Evolutionary conservation across 352 stramenopile genomes (phyloP), one percentile per base, ranked within the genome.

Genomic region (Peronospora destructor): DNA sequence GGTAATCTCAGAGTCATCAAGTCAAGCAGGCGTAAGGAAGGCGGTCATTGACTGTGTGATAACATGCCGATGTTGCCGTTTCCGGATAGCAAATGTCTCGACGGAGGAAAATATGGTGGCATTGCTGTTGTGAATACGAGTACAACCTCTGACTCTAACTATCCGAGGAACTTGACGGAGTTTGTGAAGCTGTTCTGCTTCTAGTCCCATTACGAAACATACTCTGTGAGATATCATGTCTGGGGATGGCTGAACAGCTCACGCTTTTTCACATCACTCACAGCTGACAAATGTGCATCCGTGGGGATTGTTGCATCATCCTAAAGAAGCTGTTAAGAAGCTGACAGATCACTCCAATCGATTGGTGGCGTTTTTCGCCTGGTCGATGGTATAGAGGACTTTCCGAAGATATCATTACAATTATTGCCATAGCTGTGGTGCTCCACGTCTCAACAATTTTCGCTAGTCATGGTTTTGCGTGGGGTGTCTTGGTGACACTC

Each of bases 401-500:
- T 69, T 2, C 52, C 76, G 0, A 85, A 35, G 54, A 66, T 16
- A 85, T 91, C 43, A 85, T 87, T 33, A 64, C 68, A 3, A 80
- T 88, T n/a, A n/a, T n/a, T 36, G 79, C 79, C 1, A 56, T 72
- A 7, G 60, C 61, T 3, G 71, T 4, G 73, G 59, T 36, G 53
- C 43, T 16, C 42, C 74, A 13, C 59, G 66, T 6, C 49, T 87
- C 23, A 73, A 75, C 56, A 91, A 88, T 39, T 91, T 88, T 39
- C 71, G 86, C 47, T 91, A n/a, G 73, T 86, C 14, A 87, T 90
- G 79, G 74, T 69, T 7, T n/a, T 87, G 79, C 19, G 74, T 90
- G 0, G 79, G 79, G 4, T 87, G 79, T 36, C 56, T 90, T 0
- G 79, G 79, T 13, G 79, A 87, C 49, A 76, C 56, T 10, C 74